Evolutionary conservation across 257 asterid species (phyloP), one percentile per base, ranked within the genome.

Genomic region (Linderniella brevidens): DNA sequence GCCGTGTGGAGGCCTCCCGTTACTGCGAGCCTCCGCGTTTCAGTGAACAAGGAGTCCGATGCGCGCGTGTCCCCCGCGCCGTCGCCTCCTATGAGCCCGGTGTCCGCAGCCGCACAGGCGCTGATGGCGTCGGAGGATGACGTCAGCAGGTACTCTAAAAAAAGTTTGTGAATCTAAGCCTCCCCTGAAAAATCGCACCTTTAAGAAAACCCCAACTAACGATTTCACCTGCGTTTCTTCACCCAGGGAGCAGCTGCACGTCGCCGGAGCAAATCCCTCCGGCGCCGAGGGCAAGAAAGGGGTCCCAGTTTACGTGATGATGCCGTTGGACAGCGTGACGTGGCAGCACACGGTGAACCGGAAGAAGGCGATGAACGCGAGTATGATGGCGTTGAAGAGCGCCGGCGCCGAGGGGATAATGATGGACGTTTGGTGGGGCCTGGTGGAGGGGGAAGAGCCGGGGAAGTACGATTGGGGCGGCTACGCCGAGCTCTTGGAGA

Each of bases 341-440:
- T 73, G 75, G 95, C 77, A 70, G 17, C 85, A 87, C 62, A 63
- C 75, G 38, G 88, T 87, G 71, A 87, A 83, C 40, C 41, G 95
- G 70, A 87, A 64, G 64, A 83, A 87, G 78, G 97, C 93, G 64
- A 83, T 87, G 88, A 87, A 80, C 49, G 95, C 95, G 49, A 87
- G 93, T 60, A 55, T 87, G 60, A 87, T 71, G 70, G 95, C 95
- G 78, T 58, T 87, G 74, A 87, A 80, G 69, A 87, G 93, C 39
- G 83, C 93, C 0, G 95, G 97, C 0, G 97, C 80, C 35, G 93
- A 87, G 47, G 97, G 97, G 70, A 67, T 87, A 36, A 87, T 87
- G 97, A 80, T 87, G 95, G 97, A 87, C 52, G 95, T 87, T 39
- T 87, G 97, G 97, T 87, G 95, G 93, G 93, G 93, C 5, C 57